Percentiles rank a stretch among this genome's conserved stretches.
phyloP scores from a whole-genome alignment of 495 filamentous ascomycete genomes.

The Xylaria venustula region DNA sequence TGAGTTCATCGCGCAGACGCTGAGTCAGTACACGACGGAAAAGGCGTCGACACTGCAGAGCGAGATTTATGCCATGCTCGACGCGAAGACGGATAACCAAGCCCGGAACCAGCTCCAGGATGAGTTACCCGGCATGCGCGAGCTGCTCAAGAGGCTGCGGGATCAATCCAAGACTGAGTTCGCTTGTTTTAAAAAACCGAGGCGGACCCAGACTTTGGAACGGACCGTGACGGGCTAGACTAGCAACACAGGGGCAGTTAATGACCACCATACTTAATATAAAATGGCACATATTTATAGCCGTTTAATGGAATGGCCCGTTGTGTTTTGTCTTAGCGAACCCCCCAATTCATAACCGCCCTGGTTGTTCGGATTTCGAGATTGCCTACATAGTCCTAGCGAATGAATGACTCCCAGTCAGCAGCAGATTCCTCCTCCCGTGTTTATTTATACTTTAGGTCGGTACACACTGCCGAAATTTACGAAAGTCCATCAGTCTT shows the following conservation, averaged over 20 bases:
- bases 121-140: slow-evolving; percentile 86
- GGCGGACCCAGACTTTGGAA: slow-evolving; percentile 22
- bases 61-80: slow-evolving; percentile 84
- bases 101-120: slow-evolving; percentile 74
- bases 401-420: no score
- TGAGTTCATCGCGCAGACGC: slow-evolving; percentile 92
- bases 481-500: no score
- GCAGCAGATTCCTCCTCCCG: no score
- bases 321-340: no score
- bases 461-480: no score
- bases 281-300: no score
- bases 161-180: slow-evolving; percentile 86
- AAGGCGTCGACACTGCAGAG: slow-evolving; percentile 74
- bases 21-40: slow-evolving; percentile 84
- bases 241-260: not conserved
- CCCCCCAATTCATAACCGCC: no score
- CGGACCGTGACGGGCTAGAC: slow-evolving; percentile 28
- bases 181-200: slow-evolving; percentile 66
- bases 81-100: slow-evolving; percentile 80
- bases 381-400: no score
- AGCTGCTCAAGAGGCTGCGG: slow-evolving; percentile 74
- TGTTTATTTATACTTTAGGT: no score
- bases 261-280: no score
- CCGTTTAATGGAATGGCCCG: no score
- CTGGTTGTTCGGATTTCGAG: no score